A percentile compares a stretch with the other conserved stretches of the same genome.
Conservation (phyloP, 2,329 filamentous ascomycete genomes). For the Zymoseptoria ardabiliae region DNA sequence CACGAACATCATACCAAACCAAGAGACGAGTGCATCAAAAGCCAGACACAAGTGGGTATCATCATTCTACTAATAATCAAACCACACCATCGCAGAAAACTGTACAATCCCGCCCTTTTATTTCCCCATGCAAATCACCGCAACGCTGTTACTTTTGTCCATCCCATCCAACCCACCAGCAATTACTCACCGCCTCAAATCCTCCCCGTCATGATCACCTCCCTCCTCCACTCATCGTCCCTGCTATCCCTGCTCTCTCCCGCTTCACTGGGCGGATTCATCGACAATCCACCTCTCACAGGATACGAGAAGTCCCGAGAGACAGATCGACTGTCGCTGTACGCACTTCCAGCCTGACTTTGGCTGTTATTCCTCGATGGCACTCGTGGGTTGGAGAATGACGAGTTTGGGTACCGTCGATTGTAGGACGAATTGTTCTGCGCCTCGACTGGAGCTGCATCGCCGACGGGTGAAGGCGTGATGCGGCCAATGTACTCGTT, state of each 20-base stretch:
- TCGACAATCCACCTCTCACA: conserved; percentile 5
- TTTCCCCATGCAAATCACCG: neutral
- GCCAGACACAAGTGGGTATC: neutral
- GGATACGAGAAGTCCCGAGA: conserved; percentile 9
- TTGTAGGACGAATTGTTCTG: neutral
- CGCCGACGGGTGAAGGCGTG: conserved; percentile 5
- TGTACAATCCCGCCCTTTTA: neutral
- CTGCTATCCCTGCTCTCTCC: conserved; percentile 8
- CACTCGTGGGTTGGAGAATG: neutral
- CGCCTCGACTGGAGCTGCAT: neutral
- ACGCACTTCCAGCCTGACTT: conserved; percentile 1
- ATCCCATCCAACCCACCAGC: neutral
- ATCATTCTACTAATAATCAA: neutral
- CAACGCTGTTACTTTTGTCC: neutral
- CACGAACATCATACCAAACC: too few species aligned
- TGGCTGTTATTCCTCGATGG: neutral
- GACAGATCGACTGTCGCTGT: conserved; percentile 7
- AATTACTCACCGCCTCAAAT: neutral
- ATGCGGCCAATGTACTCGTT: conserved; percentile 13
- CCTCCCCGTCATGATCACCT: neutral
- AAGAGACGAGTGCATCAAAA: too few species aligned
- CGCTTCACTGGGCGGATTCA: conserved; percentile 16
- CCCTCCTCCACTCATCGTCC: neutral
- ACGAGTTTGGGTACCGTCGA: neutral
- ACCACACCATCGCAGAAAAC: neutral